phyloP scores from a whole-genome alignment of 2,329 filamentous ascomycete genomes.

The Ophiostoma perfectum region DNA sequence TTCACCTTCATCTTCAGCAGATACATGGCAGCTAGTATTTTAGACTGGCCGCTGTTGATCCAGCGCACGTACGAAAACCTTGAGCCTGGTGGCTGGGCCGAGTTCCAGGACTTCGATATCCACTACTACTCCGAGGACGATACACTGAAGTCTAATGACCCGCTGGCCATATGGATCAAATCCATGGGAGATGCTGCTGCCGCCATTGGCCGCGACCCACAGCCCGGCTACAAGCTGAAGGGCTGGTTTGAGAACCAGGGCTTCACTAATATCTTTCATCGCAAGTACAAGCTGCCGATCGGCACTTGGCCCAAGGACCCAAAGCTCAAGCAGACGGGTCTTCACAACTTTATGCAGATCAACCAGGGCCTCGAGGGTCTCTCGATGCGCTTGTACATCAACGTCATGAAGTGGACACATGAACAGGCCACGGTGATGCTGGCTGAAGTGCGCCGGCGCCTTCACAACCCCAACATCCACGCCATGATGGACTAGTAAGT shows the following conservation, averaged over 20 bases:
- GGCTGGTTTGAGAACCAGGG: conserved; percentile 43
- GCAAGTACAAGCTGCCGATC: conserved; percentile 42
- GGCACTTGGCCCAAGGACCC: conserved; percentile 45
- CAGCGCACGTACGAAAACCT: conserved; percentile 25
- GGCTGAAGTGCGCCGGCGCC: conserved; percentile 23
- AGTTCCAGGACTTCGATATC: conserved; percentile 29
- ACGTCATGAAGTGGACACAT: conserved; percentile 29
- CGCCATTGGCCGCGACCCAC: conserved; percentile 26
- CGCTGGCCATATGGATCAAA: conserved; percentile 20
- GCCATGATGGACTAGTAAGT: conserved; percentile 26
- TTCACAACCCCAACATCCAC: conserved; percentile 26
- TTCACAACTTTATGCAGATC: conserved; percentile 24
- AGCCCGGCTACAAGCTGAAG: conserved; percentile 33
- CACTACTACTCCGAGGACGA: conserved; percentile 25
- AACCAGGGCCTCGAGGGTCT: conserved; percentile 26
- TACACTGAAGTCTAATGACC: conserved; percentile 20
- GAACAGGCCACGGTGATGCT: conserved; percentile 25
- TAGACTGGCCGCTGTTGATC: conserved; percentile 26
- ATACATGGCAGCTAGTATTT: conserved; percentile 25
- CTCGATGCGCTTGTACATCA: conserved; percentile 24
- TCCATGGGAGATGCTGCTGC: conserved; percentile 25
- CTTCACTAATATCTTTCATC: conserved; percentile 45
- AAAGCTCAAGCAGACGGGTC: conserved; percentile 39
- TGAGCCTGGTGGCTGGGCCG: conserved; percentile 28
- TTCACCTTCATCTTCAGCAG: conserved; percentile 27